phyloP scores from a whole-genome alignment of 2,329 filamentous ascomycete species.

The Epichloe sibirici region DNA sequence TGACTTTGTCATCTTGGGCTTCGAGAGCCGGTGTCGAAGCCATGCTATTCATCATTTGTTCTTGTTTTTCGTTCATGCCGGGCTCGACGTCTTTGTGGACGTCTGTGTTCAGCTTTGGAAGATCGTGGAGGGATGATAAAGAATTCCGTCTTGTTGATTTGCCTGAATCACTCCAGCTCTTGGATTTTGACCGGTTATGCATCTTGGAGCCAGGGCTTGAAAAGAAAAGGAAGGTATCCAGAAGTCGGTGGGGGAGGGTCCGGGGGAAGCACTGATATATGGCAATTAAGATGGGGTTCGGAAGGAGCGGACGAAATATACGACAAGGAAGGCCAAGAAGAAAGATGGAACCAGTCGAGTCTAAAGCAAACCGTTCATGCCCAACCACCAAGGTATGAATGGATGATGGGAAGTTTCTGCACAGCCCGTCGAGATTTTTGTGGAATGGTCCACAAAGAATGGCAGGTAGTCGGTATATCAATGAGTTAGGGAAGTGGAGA shows the following conservation, averaged over 20 bases:
- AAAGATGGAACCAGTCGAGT: not conserved
- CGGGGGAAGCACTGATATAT: not conserved
- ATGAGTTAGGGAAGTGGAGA: not conserved
- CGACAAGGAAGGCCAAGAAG: not conserved
- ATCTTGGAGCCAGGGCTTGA: not conserved
- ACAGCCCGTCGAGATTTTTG: not conserved
- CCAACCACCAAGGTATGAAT: not conserved
- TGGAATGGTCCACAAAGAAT: constrained; percentile 1
- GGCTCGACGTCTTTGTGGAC: not conserved
- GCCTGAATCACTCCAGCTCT: constrained; percentile 4
- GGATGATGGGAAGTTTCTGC: not conserved
- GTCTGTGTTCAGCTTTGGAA: not conserved
- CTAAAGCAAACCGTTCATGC: not conserved
- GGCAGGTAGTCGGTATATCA: not conserved
- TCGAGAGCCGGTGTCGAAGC: constrained; percentile 2
- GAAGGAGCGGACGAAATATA: not conserved
- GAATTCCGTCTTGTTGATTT: constrained; percentile 4
- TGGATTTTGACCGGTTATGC: not conserved
- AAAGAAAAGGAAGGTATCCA: not conserved
- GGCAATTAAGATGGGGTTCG: not conserved
- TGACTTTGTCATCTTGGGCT: not conserved
- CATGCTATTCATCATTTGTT: not conserved
- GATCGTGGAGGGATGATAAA: not conserved
- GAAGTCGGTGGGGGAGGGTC: not conserved
- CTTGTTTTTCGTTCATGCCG: not conserved